Base-by-base conservation (phyloP, 495 filamentous ascomycete species). In the Evansstolkia leycettana region DNA sequence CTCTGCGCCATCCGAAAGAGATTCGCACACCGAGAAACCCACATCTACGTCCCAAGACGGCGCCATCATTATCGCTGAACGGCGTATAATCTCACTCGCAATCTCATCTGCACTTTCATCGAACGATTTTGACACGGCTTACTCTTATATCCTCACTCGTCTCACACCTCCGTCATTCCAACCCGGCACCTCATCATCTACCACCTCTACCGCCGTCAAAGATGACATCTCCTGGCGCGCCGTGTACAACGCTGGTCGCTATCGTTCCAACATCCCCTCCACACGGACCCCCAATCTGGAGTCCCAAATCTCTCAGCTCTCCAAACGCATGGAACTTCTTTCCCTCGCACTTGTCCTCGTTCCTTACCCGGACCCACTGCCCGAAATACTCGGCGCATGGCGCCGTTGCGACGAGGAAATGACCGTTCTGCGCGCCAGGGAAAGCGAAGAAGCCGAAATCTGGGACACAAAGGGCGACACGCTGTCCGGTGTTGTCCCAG, bases 71-170 rank as follows among this genome's bases (percentile, higher is more conserved):
- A 58, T 52, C 12, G 58, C 60, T 6, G 75, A 82, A 49, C 70
- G 73, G 18, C 75, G 86, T 33, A 78, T 98, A 34, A 82, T 76
- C 19, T 80, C 80, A 34, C 84, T 94, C 74, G 88, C 89, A 46
- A 80, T 96, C 28, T 79, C 89, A 45, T 79, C 87, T 4, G 85
- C 89, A 18, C 72, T 96, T 1, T 61, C 67, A 4, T 84, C 88
- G 51, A 75, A 90, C 46, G 90, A 98, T 49, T 96, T 96, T 44
- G 89, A 93, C 43, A 96, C 92, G 1, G 92, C 92, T 15, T 96
- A 96, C 58, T 93, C 86, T 9, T 94, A 90, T 58, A 81, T 94
- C 23, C 73, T 92, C 39, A 94, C 65, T 17, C 67, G 73, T 1
- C 62, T 76, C 13, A 60, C 66, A 12, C 64, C 64, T 6, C 44